phyloP scores from a whole-genome alignment of 116 monocot species.

The Dioscorea cayenensis region DNA sequence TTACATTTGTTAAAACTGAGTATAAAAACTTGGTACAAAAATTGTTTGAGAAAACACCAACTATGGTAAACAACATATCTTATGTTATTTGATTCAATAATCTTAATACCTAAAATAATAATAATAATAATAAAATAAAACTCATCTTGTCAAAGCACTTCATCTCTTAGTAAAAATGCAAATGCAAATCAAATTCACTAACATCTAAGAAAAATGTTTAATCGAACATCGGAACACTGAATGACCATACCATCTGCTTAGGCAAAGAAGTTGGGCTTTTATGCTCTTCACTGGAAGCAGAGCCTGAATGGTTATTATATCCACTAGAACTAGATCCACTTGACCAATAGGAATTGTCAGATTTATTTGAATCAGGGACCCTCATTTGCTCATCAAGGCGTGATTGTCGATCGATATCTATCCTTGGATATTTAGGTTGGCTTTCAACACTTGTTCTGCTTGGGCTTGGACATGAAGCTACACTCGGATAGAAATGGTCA shows the following conservation, averaged over 20 bases:
- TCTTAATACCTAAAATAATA: background rate
- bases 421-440: background rate
- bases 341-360: conserved; percentile 1
- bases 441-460: conserved; percentile 18
- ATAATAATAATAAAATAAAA: too few relatives aligned
- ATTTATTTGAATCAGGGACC: conserved; percentile 2
- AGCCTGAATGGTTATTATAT: background rate
- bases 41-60: background rate
- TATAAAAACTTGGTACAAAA: background rate
- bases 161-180: too few relatives aligned
- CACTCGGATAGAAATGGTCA: conserved; percentile 17
- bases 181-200: background rate
- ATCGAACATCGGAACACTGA: background rate
- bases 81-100: background rate
- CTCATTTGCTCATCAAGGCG: conserved; percentile 6
- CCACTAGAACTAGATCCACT: conserved; percentile 6
- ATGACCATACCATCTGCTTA: background rate
- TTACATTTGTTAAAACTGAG: background rate
- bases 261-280: conserved; percentile 6
- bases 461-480: conserved; percentile 55
- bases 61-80: background rate
- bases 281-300: background rate
- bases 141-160: too few relatives aligned
- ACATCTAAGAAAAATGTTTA: background rate
- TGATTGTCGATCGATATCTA: conserved; percentile 4